Evolutionary conservation across 2,329 filamentous ascomycete genomes (phyloP).

Genomic region (Xylariales sp.): DNA sequence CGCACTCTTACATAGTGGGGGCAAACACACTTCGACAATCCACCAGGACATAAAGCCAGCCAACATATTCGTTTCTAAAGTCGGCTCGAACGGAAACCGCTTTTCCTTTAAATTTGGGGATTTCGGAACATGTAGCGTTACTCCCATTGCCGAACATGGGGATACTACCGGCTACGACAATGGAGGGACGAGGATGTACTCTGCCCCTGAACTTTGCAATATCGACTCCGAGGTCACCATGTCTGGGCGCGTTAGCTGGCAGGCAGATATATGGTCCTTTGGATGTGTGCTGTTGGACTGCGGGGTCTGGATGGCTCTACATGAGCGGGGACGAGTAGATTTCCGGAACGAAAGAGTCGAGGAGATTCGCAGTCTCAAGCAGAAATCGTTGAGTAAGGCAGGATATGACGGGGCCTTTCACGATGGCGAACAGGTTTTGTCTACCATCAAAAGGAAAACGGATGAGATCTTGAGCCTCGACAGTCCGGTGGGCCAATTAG

Average conservation of each 20-base stretch:
- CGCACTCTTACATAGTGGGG: not conserved
- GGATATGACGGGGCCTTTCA: conserved; percentile 17
- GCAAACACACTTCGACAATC: not conserved
- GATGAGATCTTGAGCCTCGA: not conserved
- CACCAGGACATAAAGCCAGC: conserved; percentile 23
- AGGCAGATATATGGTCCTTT: conserved; percentile 19
- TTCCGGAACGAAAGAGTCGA: conserved; percentile 10
- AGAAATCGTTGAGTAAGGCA: conserved; percentile 2
- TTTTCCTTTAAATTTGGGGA: conserved; percentile 18
- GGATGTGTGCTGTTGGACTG: conserved; percentile 22
- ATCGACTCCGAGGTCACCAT: not conserved
- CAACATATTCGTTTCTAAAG: conserved; percentile 17
- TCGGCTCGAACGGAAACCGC: not conserved
- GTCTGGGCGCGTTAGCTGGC: not conserved
- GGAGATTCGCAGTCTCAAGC: not conserved
- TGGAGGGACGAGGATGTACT: conserved; percentile 17
- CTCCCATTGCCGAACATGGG: not conserved
- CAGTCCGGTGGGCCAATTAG: conserved; percentile 1
- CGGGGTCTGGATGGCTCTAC: conserved; percentile 20
- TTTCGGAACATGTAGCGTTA: conserved; percentile 11
- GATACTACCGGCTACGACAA: not conserved
- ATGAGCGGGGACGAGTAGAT: conserved; percentile 11
- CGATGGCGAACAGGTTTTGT: conserved; percentile 5
- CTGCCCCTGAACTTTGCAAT: conserved; percentile 11
- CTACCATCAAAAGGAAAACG: conserved; percentile 1